Base-by-base conservation (phyloP, 2,329 filamentous ascomycete genomes). In the Pestalotiopsis sp. region DNA sequence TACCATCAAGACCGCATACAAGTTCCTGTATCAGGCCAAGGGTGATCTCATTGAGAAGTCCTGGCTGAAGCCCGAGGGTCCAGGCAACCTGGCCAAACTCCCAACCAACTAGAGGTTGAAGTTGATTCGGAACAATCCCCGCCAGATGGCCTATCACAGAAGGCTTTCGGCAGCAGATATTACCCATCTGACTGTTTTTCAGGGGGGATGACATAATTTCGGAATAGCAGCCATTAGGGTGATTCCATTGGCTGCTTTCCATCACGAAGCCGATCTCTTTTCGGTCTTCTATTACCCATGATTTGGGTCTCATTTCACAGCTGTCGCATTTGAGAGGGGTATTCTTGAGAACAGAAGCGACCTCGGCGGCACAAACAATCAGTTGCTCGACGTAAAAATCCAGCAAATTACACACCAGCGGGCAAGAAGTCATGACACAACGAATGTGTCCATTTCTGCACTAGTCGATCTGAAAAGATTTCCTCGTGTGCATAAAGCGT, bases 1-100 rank as follows among this genome's bases (percentile, higher is more conserved):
- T 67, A 99, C 96, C 0, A 97, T 99, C 75, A 95, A 97, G 76
- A 97, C 93, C 31, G 95, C 95, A 0, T 99, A 98, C 85, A 96
- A 96, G 78, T 91, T 93, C 76, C 86, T 99, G 63, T 95, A 95
- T 78, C 85, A 87, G 20, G 90, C 92, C 63, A 89, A 90, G 64
- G 90, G 95, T 67, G 86, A 88, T 70, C 82, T 99, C 69, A 89
- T 98, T 75, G 90, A 92, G 73, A 84, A 89, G 65, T 89, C 92
- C 70, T 95, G 93, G 90, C 86, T 95, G 66, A 86, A 66, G 25
- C 71, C 87, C 67, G 89, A 91, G 69, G 92, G 92, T 68, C 87
- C 88, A 75, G 93, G 91, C 49, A 90, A 91, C 73, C 86, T 93
- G 80, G 88, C 88, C 58, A 91, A 90, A 72, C 86, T 97, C 67